Percentiles rank a stretch among this genome's conserved stretches.
phyloP scores from a whole-genome alignment of 192 early-diverging fungal species.

The Chytriomyces sp. region DNA sequence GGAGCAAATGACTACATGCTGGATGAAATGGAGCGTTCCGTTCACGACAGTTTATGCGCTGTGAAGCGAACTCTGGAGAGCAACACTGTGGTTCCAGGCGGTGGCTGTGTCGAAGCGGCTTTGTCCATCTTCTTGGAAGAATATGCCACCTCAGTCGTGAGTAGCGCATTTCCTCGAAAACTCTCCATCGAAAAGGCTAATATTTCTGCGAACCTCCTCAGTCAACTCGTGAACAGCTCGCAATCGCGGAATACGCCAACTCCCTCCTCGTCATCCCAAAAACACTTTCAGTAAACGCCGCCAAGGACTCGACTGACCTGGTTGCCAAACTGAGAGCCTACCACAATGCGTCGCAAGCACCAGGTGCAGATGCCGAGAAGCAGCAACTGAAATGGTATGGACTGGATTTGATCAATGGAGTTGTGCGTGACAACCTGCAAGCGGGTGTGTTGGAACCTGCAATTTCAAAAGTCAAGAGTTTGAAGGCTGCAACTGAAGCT shows the following conservation, averaged over 20 bases:
- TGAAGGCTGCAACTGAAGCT: constrained; percentile 98
- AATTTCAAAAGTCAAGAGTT: constrained; percentile 96
- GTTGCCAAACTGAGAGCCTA: constrained; percentile 97
- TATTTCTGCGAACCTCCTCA: constrained; percentile 23
- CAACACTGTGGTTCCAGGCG: constrained; percentile 94
- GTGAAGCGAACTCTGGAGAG: constrained; percentile 97
- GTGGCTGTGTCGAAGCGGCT: constrained; percentile 94
- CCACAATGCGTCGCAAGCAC: constrained; percentile 88
- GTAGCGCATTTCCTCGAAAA: constrained; percentile 5
- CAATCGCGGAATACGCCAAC: constrained; percentile 97
- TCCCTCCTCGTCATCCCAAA: constrained; percentile 96
- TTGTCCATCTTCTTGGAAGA: constrained; percentile 97
- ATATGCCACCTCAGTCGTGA: constrained; percentile 93
- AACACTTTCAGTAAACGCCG: constrained; percentile 96
- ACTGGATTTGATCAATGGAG: constrained; percentile 92
- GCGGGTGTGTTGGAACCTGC: constrained; percentile 97
- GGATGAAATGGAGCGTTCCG: constrained; percentile 98
- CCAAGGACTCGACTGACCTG: constrained; percentile 97
- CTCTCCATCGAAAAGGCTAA: too few relatives aligned
- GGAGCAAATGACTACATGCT: constrained; percentile 99
- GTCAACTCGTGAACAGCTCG: constrained; percentile 96
- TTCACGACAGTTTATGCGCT: constrained; percentile 94
- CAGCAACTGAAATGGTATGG: constrained; percentile 84
- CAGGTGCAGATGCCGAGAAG: constrained; percentile 72
- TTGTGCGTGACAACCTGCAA: constrained; percentile 87